phyloP scores from a whole-genome alignment of 345 rosid species.

The Euphorbia peplus region DNA sequence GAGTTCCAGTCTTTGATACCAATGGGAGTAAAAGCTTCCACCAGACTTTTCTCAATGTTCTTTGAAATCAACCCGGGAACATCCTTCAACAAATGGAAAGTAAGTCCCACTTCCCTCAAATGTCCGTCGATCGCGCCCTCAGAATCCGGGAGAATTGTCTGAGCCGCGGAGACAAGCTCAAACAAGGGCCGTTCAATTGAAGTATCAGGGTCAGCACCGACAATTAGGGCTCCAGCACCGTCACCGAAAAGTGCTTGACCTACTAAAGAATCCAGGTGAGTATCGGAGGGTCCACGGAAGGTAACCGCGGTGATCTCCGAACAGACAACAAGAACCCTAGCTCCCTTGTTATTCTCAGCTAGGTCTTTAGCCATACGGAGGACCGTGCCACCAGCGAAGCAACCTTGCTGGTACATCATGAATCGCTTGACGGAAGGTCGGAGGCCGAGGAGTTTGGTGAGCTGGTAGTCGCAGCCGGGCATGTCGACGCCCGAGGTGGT shows the following conservation, averaged over 20 bases:
- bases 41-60: slow-evolving; percentile 24
- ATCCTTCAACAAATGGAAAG: slow-evolving; percentile 17
- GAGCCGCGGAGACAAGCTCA: slow-evolving; percentile 21
- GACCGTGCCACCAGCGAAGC: slow-evolving; percentile 23
- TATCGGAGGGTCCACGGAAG: slow-evolving; percentile 19
- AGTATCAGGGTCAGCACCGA: slow-evolving; percentile 21
- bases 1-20: slow-evolving; percentile 25
- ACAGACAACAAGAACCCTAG: slow-evolving; percentile 23
- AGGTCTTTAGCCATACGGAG: slow-evolving; percentile 20
- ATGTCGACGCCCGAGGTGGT: slow-evolving; percentile 25
- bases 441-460: slow-evolving; percentile 24
- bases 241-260: slow-evolving; percentile 25
- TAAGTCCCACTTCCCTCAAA: slow-evolving; percentile 23
- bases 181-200: slow-evolving; percentile 17
- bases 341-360: slow-evolving; percentile 25
- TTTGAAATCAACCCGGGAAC: slow-evolving; percentile 21
- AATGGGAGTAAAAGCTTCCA: slow-evolving; percentile 22
- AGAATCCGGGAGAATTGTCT: slow-evolving; percentile 22
- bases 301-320: slow-evolving; percentile 18
- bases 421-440: slow-evolving; percentile 20
- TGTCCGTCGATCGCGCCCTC: slow-evolving; percentile 23
- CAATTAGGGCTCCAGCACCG: slow-evolving; percentile 19
- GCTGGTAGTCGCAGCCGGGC: slow-evolving; percentile 25
- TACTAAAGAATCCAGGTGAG: slow-evolving; percentile 23
- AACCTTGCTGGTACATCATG: slow-evolving; percentile 26